phyloP scores from a whole-genome alignment of 805 yeast genomes.

The Myxozyma mucilagina region DNA sequence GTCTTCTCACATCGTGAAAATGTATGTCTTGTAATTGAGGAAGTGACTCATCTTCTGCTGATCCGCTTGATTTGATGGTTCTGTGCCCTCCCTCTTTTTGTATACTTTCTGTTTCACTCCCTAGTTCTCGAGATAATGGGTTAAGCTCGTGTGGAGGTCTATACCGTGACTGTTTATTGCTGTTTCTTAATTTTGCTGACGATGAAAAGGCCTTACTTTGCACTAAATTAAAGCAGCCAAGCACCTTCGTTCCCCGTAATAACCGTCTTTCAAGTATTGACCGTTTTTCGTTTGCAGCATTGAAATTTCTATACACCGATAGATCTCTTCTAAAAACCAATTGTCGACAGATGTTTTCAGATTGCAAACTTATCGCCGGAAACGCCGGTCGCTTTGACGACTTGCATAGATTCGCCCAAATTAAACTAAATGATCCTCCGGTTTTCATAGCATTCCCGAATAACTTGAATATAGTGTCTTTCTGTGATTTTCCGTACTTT shows the following conservation, averaged over 20 bases:
- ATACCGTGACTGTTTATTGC: neutral
- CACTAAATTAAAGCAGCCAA: no score
- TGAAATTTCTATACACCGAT: neutral
- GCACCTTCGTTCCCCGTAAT: no score
- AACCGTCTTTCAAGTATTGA: no score
- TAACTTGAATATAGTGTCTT: neutral
- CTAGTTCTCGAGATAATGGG: neutral
- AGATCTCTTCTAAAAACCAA: neutral
- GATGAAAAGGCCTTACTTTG: neutral
- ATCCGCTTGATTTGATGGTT: neutral
- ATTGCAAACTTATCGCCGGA: neutral
- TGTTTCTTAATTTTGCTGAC: neutral
- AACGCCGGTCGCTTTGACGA: neutral
- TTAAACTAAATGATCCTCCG: neutral
- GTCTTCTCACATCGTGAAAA: constrained; percentile 46
- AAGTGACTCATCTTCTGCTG: neutral
- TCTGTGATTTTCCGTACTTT: neutral
- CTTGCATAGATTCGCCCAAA: neutral
- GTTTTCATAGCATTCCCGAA: neutral
- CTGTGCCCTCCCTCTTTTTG: neutral
- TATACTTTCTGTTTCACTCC: neutral
- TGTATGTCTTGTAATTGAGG: constrained; percentile 16
- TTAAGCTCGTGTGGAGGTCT: neutral
- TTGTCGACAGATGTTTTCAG: neutral
- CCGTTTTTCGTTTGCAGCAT: no score